These are phyloP conservation scores for Epichloe bromicola DNA, from an alignment of 2,329 filamentous ascomycete species.

Conservation along the genomic window DNA sequence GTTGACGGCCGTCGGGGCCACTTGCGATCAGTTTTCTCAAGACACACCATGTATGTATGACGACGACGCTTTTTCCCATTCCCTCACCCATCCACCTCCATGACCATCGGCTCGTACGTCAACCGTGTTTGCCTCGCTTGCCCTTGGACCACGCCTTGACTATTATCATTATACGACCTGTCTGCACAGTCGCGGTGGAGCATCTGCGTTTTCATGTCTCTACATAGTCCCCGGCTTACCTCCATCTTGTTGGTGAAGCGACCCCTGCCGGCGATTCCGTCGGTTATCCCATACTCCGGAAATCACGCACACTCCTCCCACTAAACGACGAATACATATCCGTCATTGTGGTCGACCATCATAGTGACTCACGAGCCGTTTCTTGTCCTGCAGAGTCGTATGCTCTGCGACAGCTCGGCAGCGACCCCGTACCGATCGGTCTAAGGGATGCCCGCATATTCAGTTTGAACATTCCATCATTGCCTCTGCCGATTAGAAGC, in stretches of 20 bases:
- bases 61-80: constrained; percentile 2
- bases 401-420: no score
- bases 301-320: not conserved
- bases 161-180: no score
- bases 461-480: not conserved
- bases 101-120: constrained; percentile 1
- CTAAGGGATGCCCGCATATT: no score
- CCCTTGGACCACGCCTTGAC: not conserved
- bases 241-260: not conserved
- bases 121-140: not conserved
- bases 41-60: constrained; percentile 2
- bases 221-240: not conserved
- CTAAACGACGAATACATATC: not conserved
- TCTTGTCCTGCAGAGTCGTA: no score
- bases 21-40: not conserved
- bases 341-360: not conserved
- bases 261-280: not conserved
- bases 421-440: no score
- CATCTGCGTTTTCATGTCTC: not conserved
- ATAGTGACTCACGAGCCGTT: not conserved
- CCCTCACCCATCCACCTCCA: not conserved
- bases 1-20: not conserved
- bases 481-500: not conserved
- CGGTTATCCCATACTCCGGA: not conserved
- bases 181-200: not conserved